Evolutionary conservation across 2,329 filamentous ascomycete genomes (phyloP).

Genomic region (Microsporum canis): DNA sequence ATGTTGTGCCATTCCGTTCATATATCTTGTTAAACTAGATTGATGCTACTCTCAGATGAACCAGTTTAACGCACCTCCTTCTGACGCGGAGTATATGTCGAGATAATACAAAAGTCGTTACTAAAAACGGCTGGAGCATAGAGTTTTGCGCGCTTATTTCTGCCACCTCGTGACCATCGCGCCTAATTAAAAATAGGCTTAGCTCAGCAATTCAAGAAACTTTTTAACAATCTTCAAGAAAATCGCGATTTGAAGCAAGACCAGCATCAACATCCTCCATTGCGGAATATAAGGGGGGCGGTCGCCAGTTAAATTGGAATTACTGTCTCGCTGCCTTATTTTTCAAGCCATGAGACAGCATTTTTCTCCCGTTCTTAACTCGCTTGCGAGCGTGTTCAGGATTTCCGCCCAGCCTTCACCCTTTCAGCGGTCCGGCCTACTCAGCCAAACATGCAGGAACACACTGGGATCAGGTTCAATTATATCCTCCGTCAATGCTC

Average conservation of each 20-base stretch:
- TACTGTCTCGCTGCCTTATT: not conserved
- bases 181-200: not conserved
- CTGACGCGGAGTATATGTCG: not conserved
- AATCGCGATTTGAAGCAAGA: not conserved
- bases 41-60: not conserved
- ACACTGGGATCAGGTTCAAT: conserved; percentile 8
- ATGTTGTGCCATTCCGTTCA: not conserved
- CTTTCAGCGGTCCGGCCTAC: conserved; percentile 20
- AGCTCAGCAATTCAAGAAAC: not conserved
- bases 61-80: not conserved
- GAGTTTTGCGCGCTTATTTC: not conserved
- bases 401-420: conserved; percentile 28
- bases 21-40: not conserved
- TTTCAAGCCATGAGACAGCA: conserved; percentile 13
- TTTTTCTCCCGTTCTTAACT: conserved; percentile 32
- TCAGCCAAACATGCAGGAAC: conserved; percentile 9
- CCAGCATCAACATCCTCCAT: not conserved
- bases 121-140: not conserved
- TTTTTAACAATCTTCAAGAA: not conserved
- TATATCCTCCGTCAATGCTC: conserved; percentile 14
- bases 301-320: not conserved
- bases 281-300: not conserved
- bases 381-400: conserved; percentile 36
- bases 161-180: not conserved
- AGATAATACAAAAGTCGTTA: not conserved